These are phyloP conservation scores for Eucalyptus brandiana DNA, from an alignment of 345 rosid genomes.

Conservation along the genomic window DNA sequence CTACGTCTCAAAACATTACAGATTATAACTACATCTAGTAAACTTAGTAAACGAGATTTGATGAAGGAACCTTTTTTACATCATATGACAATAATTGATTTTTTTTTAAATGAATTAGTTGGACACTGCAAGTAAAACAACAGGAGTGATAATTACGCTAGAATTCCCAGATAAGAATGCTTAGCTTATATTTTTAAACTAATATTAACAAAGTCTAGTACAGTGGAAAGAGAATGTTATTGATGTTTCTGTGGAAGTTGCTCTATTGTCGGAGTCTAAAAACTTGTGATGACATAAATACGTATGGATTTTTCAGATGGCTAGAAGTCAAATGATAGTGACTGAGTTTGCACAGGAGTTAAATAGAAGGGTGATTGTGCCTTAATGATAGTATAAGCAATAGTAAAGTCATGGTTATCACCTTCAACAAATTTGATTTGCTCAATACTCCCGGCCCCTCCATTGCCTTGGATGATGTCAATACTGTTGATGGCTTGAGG, in stretches of 20 bases:
- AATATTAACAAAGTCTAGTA: background rate
- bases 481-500: slow-evolving; percentile 13
- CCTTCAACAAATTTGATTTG: slow-evolving; percentile 10
- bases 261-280: background rate
- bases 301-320: background rate
- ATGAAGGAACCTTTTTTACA: background rate
- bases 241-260: background rate
- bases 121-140: background rate
- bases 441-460: slow-evolving; percentile 23
- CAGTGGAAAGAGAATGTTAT: background rate
- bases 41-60: background rate
- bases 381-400: background rate
- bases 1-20: background rate
- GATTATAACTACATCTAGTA: background rate
- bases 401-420: background rate
- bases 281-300: background rate
- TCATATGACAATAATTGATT: background rate
- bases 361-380: background rate
- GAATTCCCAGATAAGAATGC: background rate
- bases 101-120: background rate
- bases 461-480: slow-evolving; percentile 15
- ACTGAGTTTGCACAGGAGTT: background rate
- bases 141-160: background rate
- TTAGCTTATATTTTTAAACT: background rate
- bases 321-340: background rate